Evolutionary conservation across 148 eudicot genomes (phyloP).

Genomic region (Silene uniflora): DNA sequence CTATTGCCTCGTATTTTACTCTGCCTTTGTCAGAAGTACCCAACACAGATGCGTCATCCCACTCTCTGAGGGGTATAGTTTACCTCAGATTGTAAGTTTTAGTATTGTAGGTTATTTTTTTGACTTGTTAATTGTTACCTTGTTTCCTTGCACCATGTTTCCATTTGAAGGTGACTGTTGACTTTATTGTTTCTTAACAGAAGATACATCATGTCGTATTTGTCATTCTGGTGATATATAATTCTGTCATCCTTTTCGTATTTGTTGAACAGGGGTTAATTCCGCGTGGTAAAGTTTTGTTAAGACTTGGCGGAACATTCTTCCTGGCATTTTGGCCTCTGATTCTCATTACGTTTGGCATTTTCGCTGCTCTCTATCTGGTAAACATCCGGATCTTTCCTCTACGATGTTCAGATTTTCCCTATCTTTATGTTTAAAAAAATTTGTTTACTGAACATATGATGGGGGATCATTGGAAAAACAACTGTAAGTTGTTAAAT

Average conservation of each 20-base stretch:
- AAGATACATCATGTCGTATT: neutral
- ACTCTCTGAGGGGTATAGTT: too few species aligned
- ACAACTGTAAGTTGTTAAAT: too few species aligned
- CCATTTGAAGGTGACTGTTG: neutral
- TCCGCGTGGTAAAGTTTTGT: slow-evolving; percentile 83
- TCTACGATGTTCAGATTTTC: neutral
- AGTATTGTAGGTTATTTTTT: too few species aligned
- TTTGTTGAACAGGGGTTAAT: slow-evolving; percentile 61
- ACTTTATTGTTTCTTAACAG: neutral
- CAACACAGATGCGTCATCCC: too few species aligned
- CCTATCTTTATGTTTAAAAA: neutral
- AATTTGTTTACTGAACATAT: neutral
- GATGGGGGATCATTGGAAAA: neutral
- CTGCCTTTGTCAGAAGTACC: too few species aligned
- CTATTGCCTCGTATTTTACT: too few species aligned
- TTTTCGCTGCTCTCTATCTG: slow-evolving; percentile 67
- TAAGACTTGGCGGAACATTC: slow-evolving; percentile 77
- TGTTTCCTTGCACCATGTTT: neutral
- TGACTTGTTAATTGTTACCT: too few species aligned
- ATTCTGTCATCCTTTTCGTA: neutral
- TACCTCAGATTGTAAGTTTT: too few species aligned
- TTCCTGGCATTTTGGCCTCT: slow-evolving; percentile 88
- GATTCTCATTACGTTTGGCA: slow-evolving; percentile 58
- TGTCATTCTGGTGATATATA: neutral
- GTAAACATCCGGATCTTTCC: slow-evolving; percentile 37